Evolutionary conservation across 2,329 filamentous ascomycete species (phyloP).

Genomic region (Emmonsia crescens): DNA sequence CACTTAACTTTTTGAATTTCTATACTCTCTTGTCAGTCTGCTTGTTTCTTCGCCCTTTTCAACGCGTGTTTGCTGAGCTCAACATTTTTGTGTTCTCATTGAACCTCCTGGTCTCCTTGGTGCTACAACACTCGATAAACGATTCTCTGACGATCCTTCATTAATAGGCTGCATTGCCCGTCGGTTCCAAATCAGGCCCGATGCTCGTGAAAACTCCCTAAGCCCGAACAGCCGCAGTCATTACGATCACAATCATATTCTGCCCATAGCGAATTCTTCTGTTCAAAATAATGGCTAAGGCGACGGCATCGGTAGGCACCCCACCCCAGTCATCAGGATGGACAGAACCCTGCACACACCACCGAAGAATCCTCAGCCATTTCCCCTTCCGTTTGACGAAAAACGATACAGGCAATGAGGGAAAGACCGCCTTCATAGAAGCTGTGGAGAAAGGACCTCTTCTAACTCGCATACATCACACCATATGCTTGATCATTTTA

Average conservation of each 20-base stretch:
- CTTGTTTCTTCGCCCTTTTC: not conserved
- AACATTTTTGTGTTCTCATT: not conserved
- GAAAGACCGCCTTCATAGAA: slow-evolving; percentile 44
- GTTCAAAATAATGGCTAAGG: slow-evolving; percentile 19
- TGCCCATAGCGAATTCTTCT: not conserved
- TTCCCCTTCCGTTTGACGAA: slow-evolving; percentile 29
- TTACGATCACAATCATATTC: not conserved
- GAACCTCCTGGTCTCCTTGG: not conserved
- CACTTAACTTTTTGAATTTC: not conserved
- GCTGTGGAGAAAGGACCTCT: slow-evolving; percentile 24
- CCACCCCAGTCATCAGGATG: not conserved
- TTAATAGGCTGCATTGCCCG: slow-evolving; percentile 42
- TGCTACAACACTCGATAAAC: slow-evolving; percentile 38
- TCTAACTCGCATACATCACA: slow-evolving; percentile 42
- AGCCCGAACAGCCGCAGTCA: not conserved
- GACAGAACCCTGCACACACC: not conserved
- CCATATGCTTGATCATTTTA: slow-evolving; percentile 49
- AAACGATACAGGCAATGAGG: slow-evolving; percentile 39
- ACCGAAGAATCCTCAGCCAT: slow-evolving; percentile 8
- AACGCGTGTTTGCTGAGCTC: not conserved
- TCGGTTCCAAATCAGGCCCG: slow-evolving; percentile 34
- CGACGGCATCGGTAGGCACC: slow-evolving; percentile 15
- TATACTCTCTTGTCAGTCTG: not conserved
- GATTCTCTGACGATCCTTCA: slow-evolving; percentile 41
- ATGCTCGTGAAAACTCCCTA: slow-evolving; percentile 25